A percentile compares a stretch with the other conserved stretches of the same genome.
These are phyloP conservation scores for Schizophyllum amplum DNA, from an alignment of 1,284 basidiomycete genomes.

Conservation along the genomic window DNA sequence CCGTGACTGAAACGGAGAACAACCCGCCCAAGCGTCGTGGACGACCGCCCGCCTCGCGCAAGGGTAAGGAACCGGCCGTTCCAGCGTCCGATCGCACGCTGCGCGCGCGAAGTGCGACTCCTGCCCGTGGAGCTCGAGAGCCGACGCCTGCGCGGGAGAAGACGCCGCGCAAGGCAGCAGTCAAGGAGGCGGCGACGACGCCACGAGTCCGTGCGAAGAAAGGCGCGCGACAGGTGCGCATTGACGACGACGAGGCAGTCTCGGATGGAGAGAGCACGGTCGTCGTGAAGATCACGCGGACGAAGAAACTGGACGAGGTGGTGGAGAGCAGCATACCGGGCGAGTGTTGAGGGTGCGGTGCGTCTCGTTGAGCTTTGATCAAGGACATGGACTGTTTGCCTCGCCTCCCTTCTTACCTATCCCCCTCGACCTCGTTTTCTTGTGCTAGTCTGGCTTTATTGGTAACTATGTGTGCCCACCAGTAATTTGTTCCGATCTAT, in stretches of 20 bases:
- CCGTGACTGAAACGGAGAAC: neutral
- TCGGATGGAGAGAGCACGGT: slow-evolving; percentile 3
- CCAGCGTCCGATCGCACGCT: neutral
- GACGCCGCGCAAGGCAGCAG: neutral
- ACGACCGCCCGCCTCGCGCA: neutral
- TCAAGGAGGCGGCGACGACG: slow-evolving; percentile 2
- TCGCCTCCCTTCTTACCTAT: too few relatives aligned
- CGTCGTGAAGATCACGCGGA: slow-evolving; percentile 7
- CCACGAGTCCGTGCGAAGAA: neutral
- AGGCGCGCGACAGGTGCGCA: neutral
- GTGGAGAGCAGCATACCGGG: slow-evolving; percentile 13
- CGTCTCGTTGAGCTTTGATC: too few relatives aligned
- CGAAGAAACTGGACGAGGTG: slow-evolving; percentile 12
- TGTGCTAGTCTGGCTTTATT: too few relatives aligned
- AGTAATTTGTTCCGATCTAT: too few relatives aligned
- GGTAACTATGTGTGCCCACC: too few relatives aligned
- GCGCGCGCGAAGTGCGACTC: neutral
- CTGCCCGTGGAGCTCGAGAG: slow-evolving; percentile 1
- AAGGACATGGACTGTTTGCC: too few relatives aligned
- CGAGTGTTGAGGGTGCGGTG: neutral
- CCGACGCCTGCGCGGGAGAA: slow-evolving; percentile 6
- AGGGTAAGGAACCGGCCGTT: neutral
- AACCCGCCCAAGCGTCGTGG: neutral
- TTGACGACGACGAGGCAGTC: slow-evolving; percentile 7
- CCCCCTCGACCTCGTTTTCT: too few relatives aligned